Evolutionary conservation across 306 rosid species (phyloP).

Genomic region (Ceratonia siliqua): DNA sequence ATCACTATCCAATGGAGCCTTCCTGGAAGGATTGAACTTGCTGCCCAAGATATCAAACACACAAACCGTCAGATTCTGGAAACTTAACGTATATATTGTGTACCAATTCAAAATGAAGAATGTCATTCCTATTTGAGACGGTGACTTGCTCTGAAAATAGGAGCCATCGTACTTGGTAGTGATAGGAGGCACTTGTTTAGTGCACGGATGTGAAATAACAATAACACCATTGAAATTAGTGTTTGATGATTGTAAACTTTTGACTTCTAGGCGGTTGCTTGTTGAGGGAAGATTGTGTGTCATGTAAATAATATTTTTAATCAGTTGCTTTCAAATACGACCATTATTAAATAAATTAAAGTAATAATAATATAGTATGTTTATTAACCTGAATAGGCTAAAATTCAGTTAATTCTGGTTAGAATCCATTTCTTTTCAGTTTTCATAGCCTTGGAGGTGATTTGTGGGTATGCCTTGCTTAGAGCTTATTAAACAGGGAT

Average conservation of each 20-base stretch:
- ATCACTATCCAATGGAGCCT: conserved; percentile 48
- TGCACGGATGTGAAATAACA: neutral
- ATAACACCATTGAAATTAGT: neutral
- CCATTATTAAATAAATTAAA: neutral
- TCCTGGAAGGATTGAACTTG: conserved; percentile 48
- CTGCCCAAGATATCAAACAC: conserved; percentile 40
- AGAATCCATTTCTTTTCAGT: neutral
- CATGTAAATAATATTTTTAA: neutral
- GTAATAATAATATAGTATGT: neutral
- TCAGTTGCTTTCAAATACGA: neutral
- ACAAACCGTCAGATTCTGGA: conserved; percentile 1
- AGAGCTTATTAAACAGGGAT: neutral
- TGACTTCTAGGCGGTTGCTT: neutral
- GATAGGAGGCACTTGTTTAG: neutral
- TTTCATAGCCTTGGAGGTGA: neutral
- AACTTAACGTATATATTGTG: neutral
- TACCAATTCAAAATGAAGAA: neutral
- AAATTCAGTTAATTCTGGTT: neutral
- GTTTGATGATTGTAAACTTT: too few species aligned
- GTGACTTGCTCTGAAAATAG: neutral
- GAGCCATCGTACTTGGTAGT: neutral
- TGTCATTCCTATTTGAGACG: neutral
- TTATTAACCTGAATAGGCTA: too few species aligned
- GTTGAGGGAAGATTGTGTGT: too few species aligned
- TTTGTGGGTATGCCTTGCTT: neutral